Base-by-base conservation (phyloP, 257 asterid species). In the Thymus quinquecostatus region DNA sequence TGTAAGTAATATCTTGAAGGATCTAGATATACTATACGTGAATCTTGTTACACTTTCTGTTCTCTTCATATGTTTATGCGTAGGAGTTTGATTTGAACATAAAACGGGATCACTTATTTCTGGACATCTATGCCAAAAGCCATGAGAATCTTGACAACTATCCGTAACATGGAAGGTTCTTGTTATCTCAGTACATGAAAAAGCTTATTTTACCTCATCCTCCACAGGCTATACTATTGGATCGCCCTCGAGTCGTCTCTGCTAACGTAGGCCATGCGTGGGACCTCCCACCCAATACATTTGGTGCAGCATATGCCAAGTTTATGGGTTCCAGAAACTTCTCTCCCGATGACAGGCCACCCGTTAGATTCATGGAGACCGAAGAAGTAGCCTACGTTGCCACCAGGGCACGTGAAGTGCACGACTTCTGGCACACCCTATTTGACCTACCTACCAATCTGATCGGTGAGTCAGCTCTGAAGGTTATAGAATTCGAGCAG, bases 371-470 rank as follows among this genome's bases (percentile, higher is more conserved):
- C 85, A 89, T 95, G 96, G 99, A 92, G 80, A 78, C 96, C 1
- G 98, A 95, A 40, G 99, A 95, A 56, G 68, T 88, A 72, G 96
- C 98, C 40, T 95, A 88, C 40, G 96, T 95, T 63, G 96, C 96
- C 6, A 92, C 91, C 66, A 97, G 99, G 34, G 98, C 99, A 12
- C 98, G 99, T 8, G 98, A 95, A 80, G 96, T 95, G 73, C 99
- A 89, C 43, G 99, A 95, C 78, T 88, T 95, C 54, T 89, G 99
- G 99, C 99, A 88, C 82, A 92, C 98, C 66, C 83, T 89, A 41
- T 95, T 95, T 68, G 99, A 70, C 36, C 88, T 95, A 27, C 98
- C 97, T 8, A 92, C 98, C 56, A 95, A 95, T 77, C 77, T 92
- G 85, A 92, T 95, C 0, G 98, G 99, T 66, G 99, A 95, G 82